Evolutionary conservation across 176 grass and related monocot genomes (phyloP), one percentile per base, ranked within the genome.

Genomic region (Oryza punctata): DNA sequence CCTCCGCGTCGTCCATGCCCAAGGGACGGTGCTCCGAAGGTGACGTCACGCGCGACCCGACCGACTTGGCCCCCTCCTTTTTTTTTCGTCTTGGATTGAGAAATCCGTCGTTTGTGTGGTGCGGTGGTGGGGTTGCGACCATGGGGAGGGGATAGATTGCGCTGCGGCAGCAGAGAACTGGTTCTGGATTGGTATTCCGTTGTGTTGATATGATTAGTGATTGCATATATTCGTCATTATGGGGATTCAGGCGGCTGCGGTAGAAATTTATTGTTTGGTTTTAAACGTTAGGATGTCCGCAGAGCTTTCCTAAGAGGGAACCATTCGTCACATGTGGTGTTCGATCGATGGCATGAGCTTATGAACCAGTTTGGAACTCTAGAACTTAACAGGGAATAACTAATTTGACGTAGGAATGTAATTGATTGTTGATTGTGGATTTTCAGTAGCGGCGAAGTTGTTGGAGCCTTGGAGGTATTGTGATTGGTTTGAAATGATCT

Each of bases 21-120:
- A 90, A 84, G 89, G 84, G 63, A 38, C 74, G 63, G 46, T 64
- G 89, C 50, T 90, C 89, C 50, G 84, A 90, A 90, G 89, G 89
- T 90, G 72, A 82, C 28, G 71, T 72, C 40, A 60, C 70, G 74
- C 24, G 29, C 40, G 40, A 41, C 40, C 2, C 45, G 57, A 33
- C 61, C 15, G 18, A 57, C 52, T 3, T 7, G 0, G 41, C 21
- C 14, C 3, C 33, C 33, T 7, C 33, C 33, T 35, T 5, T 11
- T 2, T 7, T 3, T 60, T 3, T 59, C 18, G 54, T 23, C 21
- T 19, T 47, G 45, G 45, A 47, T 47, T 47, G 45, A 47, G 37
- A 72, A 65, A 70, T 71, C 72, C 21, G 61, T 74, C 21, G 26
- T 27, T 44, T 3, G 12, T 41, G 30, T 67, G 19, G 60, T 18